Conservation (phyloP, 257 asterid genomes). For the Leonotis leonurus region DNA sequence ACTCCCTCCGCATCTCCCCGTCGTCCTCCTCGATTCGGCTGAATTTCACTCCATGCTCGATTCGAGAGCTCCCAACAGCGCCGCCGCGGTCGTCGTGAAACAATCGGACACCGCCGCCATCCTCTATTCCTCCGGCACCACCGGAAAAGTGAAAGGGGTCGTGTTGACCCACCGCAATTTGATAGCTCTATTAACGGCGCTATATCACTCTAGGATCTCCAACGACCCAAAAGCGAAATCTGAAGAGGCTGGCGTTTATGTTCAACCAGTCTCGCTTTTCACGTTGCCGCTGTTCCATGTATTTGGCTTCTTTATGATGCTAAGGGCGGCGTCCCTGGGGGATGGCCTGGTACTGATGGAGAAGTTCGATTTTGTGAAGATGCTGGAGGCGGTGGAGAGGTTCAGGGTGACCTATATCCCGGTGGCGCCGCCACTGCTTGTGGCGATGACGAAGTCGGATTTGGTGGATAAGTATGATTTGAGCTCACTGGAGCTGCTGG, state of each 20-base stretch:
- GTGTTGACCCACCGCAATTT: constrained; percentile 73
- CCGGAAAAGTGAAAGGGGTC: constrained; percentile 78
- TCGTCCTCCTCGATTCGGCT: constrained; percentile 50
- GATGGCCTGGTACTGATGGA: constrained; percentile 55
- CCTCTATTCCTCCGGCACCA: constrained; percentile 87
- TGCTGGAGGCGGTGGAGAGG: constrained; percentile 70
- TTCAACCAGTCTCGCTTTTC: constrained; percentile 41
- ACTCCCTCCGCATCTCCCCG: constrained; percentile 33
- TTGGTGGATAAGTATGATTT: constrained; percentile 62
- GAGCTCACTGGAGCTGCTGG: constrained; percentile 52
- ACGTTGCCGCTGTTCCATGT: constrained; percentile 82
- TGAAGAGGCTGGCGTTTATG: constrained; percentile 1
- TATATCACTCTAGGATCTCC: constrained; percentile 17
- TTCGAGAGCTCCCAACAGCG: background rate
- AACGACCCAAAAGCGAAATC: background rate
- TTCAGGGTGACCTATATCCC: constrained; percentile 62
- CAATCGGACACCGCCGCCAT: constrained; percentile 69
- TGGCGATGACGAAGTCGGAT: constrained; percentile 71
- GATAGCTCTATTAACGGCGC: constrained; percentile 38
- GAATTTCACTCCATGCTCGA: constrained; percentile 47
- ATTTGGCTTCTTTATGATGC: constrained; percentile 68
- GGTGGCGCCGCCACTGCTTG: constrained; percentile 81
- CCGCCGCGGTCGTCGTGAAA: constrained; percentile 18
- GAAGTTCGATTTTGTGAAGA: constrained; percentile 66
- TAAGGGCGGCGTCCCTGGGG: constrained; percentile 58